Conservation (phyloP, 2,329 filamentous ascomycete species). For the Thelonectria olida region DNA sequence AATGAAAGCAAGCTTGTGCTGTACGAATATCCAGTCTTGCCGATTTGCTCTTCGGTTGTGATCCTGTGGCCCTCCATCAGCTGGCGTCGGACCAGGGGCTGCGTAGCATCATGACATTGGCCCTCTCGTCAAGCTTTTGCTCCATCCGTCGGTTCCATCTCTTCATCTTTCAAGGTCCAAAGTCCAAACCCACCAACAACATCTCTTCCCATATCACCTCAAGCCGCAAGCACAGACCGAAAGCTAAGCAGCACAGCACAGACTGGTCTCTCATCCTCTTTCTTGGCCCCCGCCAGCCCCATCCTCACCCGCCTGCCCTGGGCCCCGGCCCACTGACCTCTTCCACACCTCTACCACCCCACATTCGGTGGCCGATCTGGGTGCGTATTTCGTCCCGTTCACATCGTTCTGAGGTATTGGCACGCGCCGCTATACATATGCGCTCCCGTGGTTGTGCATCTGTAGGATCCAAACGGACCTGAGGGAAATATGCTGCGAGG, state of each 20-base stretch:
- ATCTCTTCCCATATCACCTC: neutral
- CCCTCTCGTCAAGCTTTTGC: neutral
- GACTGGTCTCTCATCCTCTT: neutral
- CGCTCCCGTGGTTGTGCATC: neutral
- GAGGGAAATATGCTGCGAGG: neutral
- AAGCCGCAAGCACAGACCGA: constrained; percentile 12
- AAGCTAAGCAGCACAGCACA: neutral
- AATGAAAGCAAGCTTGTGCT: no score
- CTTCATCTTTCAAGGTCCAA: neutral
- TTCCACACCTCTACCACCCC: constrained; percentile 16
- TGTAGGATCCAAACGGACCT: neutral
- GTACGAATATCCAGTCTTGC: neutral
- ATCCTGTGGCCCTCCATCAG: neutral
- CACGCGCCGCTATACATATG: neutral
- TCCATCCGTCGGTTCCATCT: neutral
- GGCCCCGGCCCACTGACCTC: neutral
- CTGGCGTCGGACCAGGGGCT: neutral
- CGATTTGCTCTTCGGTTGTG: neutral
- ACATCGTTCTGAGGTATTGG: neutral
- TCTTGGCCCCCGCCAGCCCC: neutral
- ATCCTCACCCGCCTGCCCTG: constrained; percentile 17
- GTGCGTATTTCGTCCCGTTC: constrained; percentile 11
- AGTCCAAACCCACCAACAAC: neutral
- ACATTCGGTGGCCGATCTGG: constrained; percentile 23
- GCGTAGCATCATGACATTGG: constrained; percentile 1